Conservation (phyloP, 352 stramenopile genomes). For the Hyaloperonospora arabidopsidis region DNA sequence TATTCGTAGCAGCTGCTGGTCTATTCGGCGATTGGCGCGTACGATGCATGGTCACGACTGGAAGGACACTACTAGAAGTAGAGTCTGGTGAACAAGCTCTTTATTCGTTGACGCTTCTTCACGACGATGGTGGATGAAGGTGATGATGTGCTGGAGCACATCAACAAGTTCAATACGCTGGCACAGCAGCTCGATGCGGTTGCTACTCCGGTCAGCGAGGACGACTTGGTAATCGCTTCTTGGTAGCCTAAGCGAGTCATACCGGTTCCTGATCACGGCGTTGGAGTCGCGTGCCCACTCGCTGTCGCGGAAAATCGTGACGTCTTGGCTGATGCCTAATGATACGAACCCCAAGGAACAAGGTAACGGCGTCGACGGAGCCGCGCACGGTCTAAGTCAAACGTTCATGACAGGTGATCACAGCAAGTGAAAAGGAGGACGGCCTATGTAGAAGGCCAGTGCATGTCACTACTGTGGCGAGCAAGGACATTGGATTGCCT, state of each 20-base stretch:
- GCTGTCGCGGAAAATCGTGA: neutral
- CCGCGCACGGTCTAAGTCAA: neutral
- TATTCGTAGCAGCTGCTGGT: neutral
- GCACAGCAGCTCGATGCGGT: slow-evolving; percentile 1
- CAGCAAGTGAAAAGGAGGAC: neutral
- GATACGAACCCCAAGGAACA: slow-evolving; percentile 3
- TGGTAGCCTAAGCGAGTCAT: neutral
- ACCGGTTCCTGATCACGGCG: neutral
- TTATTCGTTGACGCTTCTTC: neutral
- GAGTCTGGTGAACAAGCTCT: neutral
- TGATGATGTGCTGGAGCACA: neutral
- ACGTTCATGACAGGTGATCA: slow-evolving; percentile 1
- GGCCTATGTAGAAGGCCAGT: neutral
- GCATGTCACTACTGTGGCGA: slow-evolving; percentile 2
- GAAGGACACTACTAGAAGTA: slow-evolving; percentile 1
- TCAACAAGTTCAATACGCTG: neutral
- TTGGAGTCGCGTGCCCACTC: neutral
- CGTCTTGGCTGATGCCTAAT: neutral
- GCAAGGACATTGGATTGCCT: too few species aligned
- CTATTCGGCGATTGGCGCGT: neutral
- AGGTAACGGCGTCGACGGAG: neutral
- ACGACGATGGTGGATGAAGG: too few species aligned
- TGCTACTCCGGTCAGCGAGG: neutral
- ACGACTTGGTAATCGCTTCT: neutral
- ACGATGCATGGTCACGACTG: neutral